phyloP scores from a whole-genome alignment of 495 filamentous ascomycete species.

The Filosporella fistucella region DNA sequence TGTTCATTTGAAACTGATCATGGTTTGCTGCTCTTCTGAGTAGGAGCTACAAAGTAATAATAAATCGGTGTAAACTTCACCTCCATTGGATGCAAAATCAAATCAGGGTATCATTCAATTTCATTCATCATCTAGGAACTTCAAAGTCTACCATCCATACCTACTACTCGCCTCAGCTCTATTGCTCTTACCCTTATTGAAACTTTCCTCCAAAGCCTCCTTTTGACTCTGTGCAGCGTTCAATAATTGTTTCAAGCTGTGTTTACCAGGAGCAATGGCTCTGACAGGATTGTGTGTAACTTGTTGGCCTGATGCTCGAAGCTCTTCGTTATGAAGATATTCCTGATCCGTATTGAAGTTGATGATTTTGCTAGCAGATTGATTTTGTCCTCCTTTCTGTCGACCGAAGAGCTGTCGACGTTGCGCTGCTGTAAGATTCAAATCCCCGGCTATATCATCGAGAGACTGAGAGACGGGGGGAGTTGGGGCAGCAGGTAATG shows the following conservation, averaged over 20 bases:
- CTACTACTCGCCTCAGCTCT: constrained; percentile 71
- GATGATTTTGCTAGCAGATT: constrained; percentile 41
- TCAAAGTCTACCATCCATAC: constrained; percentile 92
- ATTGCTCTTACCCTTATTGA: constrained; percentile 68
- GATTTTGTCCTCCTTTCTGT: constrained; percentile 29
- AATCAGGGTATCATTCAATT: too few species aligned
- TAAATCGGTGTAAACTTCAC: too few species aligned
- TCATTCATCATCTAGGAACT: too few species aligned
- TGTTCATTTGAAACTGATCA: too few species aligned
- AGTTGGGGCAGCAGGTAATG: constrained; percentile 19
- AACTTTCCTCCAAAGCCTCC: constrained; percentile 84
- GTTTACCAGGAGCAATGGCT: constrained; percentile 81
- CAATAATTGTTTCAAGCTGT: constrained; percentile 81
- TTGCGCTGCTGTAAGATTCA: constrained; percentile 69
- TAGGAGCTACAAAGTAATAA: too few species aligned
- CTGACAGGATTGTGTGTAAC: constrained; percentile 76
- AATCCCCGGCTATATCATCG: constrained; percentile 59
- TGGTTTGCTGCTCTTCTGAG: too few species aligned
- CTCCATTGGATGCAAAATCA: too few species aligned
- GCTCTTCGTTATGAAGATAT: constrained; percentile 74
- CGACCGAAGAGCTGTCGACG: constrained; percentile 82
- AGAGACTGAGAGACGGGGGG: constrained; percentile 42
- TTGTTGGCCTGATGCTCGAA: constrained; percentile 62
- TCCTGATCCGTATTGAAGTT: constrained; percentile 85
- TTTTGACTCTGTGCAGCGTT: constrained; percentile 73